Conservation (phyloP, 164 flowering plant species). For the Umbilicus rupestris region DNA sequence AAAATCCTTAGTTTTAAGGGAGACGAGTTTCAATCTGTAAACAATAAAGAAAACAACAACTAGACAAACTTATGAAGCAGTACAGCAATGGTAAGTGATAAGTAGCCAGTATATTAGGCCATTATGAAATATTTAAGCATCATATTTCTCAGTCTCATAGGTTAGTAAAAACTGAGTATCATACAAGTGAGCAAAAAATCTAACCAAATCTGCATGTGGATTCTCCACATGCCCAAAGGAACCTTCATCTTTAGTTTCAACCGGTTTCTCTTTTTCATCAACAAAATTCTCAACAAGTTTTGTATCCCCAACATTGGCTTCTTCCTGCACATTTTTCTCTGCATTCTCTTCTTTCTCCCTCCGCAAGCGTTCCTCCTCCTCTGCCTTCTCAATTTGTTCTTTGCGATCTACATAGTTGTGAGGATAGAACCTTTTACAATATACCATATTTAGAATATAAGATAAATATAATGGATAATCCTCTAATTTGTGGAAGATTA, state of each 20-base stretch:
- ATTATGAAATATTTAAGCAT: background rate
- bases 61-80: background rate
- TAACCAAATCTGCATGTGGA: constrained; percentile 36
- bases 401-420: constrained; percentile 50
- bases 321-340: constrained; percentile 46
- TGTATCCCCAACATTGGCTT: constrained; percentile 15
- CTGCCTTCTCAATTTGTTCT: constrained; percentile 87
- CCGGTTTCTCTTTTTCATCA: constrained; percentile 22
- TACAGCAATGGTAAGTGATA: background rate
- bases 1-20: no score
- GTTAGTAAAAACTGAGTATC: background rate
- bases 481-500: no score
- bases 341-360: constrained; percentile 74
- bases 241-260: constrained; percentile 28
- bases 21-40: no score
- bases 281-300: constrained; percentile 16
- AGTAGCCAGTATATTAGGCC: background rate
- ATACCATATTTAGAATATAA: background rate
- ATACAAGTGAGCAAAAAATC: constrained; percentile 2
- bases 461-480: no score
- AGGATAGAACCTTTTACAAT: constrained; percentile 12
- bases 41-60: background rate
- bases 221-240: constrained; percentile 30
- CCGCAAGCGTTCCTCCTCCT: constrained; percentile 76
- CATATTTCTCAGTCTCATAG: background rate